These are phyloP conservation scores for Kandelia obovata DNA, from an alignment of 345 rosid species.

Conservation along the genomic window DNA sequence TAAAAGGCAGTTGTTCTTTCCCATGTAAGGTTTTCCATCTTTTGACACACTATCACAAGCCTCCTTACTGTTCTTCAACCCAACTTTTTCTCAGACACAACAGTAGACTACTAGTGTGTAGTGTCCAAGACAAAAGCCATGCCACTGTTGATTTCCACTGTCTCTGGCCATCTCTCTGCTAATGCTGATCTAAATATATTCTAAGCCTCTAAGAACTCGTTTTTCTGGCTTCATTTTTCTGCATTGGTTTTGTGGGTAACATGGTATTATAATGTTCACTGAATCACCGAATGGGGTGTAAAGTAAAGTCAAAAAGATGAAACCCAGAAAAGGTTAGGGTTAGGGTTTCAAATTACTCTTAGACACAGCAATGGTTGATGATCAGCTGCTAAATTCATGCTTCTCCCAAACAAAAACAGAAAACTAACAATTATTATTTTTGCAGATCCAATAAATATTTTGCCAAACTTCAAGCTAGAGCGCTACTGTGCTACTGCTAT, in stretches of 20 bases:
- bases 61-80: slow-evolving; percentile 19
- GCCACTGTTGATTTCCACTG: neutral
- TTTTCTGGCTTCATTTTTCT: no score
- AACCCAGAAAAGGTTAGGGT: slow-evolving; percentile 24
- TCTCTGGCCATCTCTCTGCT: slow-evolving; percentile 11
- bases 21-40: slow-evolving; percentile 20
- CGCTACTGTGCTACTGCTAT: no score
- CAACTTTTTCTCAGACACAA: slow-evolving; percentile 13
- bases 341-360: slow-evolving; percentile 26
- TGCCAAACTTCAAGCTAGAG: no score
- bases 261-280: no score
- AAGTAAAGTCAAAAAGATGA: no score
- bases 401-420: no score
- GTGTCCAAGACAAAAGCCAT: slow-evolving; percentile 18
- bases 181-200: no score
- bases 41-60: slow-evolving; percentile 10
- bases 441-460: no score
- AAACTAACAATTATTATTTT: no score
- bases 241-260: no score
- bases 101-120: slow-evolving; percentile 9
- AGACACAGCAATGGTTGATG: neutral
- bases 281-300: no score
- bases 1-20: slow-evolving; percentile 15
- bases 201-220: no score
- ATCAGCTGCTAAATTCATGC: neutral